Evolutionary conservation across 768 basidiomycete species (phyloP).

Genomic region (Boletus insuetus): DNA sequence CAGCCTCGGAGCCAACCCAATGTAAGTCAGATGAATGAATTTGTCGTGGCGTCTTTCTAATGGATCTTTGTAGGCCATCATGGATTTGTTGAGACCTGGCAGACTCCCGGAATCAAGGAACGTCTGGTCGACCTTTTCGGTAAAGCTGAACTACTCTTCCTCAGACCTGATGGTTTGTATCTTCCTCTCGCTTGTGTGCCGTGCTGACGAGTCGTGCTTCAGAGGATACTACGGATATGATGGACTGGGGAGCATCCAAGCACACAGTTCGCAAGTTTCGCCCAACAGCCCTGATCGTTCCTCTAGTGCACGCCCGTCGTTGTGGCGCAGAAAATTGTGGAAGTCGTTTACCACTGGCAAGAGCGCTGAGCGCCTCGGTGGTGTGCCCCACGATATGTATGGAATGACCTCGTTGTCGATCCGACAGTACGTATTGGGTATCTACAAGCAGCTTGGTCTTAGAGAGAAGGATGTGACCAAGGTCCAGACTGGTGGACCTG

Average conservation of each 20-base stretch:
- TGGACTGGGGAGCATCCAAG: slow-evolving; percentile 98
- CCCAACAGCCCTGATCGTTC: background rate
- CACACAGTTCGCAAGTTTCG: background rate
- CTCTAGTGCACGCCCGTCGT: slow-evolving; percentile 74
- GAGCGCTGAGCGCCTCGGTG: slow-evolving; percentile 86
- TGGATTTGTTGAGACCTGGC: slow-evolving; percentile 94
- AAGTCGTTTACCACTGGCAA: slow-evolving; percentile 98
- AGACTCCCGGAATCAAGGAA: slow-evolving; percentile 96
- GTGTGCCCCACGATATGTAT: slow-evolving; percentile 85
- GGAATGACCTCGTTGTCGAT: slow-evolving; percentile 96
- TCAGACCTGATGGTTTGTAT: slow-evolving; percentile 82
- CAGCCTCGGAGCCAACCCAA: slow-evolving; percentile 83
- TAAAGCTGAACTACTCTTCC: slow-evolving; percentile 91
- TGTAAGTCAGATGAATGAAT: slow-evolving; percentile 41
- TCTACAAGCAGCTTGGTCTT: slow-evolving; percentile 92
- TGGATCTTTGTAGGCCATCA: slow-evolving; percentile 60
- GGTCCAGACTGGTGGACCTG: slow-evolving; percentile 93
- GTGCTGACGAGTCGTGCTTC: slow-evolving; percentile 9
- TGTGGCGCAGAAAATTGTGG: slow-evolving; percentile 95
- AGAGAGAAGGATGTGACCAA: slow-evolving; percentile 96
- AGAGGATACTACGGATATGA: slow-evolving; percentile 98
- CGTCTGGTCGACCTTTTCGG: slow-evolving; percentile 84
- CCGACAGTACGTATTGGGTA: slow-evolving; percentile 90
- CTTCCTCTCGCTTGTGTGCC: background rate
- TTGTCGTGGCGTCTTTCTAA: slow-evolving; percentile 1